phyloP scores from a whole-genome alignment of 441 rosid genomes.

The Populus tomentosa region DNA sequence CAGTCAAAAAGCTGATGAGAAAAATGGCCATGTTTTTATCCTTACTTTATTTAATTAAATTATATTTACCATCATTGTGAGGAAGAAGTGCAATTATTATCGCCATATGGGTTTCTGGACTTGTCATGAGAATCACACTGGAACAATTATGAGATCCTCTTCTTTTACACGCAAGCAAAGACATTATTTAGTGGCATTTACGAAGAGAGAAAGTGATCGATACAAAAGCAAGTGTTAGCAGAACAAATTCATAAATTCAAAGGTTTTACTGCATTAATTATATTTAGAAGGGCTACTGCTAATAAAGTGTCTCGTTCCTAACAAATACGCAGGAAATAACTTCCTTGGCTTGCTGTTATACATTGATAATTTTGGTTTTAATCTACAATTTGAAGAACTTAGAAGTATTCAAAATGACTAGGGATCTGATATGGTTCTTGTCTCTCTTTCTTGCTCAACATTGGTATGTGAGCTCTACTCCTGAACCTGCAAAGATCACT shows the following conservation, averaged over 20 bases:
- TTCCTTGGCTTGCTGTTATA: constrained; percentile 12
- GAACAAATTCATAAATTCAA: neutral
- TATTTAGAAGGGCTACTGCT: neutral
- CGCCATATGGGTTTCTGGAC: constrained; percentile 49
- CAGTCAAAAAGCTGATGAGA: neutral
- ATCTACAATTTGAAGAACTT: constrained; percentile 25
- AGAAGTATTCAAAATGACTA: constrained; percentile 73
- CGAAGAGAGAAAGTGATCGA: neutral
- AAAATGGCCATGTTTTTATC: neutral
- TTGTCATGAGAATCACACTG: constrained; percentile 43
- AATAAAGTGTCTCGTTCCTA: constrained; percentile 5
- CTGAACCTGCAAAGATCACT: constrained; percentile 30
- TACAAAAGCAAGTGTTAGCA: neutral
- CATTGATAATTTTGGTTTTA: constrained; percentile 10
- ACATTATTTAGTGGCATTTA: neutral
- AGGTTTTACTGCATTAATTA: neutral
- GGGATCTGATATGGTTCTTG: constrained; percentile 73
- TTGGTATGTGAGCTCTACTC: constrained; percentile 37
- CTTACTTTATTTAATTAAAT: neutral
- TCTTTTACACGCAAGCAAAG: constrained; percentile 36
- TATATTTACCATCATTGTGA: constrained; percentile 37
- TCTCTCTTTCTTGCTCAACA: constrained; percentile 65
- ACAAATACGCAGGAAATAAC: constrained; percentile 21
- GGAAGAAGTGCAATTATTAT: constrained; percentile 44
- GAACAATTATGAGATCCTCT: constrained; percentile 38